These are phyloP conservation scores for Urochloa ruziziensis DNA, from an alignment of 176 grass and related monocot genomes.

Conservation along the genomic window DNA sequence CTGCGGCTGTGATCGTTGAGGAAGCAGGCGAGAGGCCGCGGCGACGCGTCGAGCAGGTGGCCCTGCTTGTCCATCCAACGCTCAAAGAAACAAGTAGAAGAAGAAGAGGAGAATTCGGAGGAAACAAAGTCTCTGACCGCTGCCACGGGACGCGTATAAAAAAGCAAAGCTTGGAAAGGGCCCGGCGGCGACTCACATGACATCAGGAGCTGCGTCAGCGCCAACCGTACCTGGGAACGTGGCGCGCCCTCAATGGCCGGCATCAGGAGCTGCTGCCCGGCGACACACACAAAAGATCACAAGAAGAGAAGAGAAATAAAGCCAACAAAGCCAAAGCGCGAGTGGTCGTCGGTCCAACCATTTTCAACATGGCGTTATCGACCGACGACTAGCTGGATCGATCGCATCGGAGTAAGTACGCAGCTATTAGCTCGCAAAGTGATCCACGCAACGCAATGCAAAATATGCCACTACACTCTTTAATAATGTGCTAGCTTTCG, in stretches of 20 bases:
- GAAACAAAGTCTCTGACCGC: constrained; percentile 14
- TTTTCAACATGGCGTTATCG: too few species aligned
- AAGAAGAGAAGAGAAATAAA: too few species aligned
- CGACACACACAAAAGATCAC: too few species aligned
- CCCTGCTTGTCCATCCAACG: constrained; percentile 65
- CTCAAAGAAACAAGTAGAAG: neutral
- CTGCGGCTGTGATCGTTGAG: constrained; percentile 16
- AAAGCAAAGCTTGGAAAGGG: neutral
- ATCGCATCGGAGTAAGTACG: too few species aligned
- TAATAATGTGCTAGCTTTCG: too few species aligned
- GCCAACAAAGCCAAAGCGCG: too few species aligned
- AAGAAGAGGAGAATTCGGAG: neutral
- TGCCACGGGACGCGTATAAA: constrained; percentile 43
- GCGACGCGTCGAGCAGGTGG: constrained; percentile 48
- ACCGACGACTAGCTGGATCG: too few species aligned
- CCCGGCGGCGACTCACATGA: constrained; percentile 16
- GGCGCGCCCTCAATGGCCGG: constrained; percentile 3
- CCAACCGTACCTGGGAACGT: constrained; percentile 31
- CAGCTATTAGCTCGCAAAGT: too few species aligned
- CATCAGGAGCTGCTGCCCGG: too few species aligned
- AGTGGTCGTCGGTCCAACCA: too few species aligned
- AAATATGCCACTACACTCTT: too few species aligned
- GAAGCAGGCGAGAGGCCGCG: constrained; percentile 36
- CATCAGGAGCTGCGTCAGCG: constrained; percentile 80
- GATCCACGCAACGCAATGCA: too few species aligned